Evolutionary conservation across 176 grass and related monocot genomes (phyloP), one percentile per base, ranked within the genome.

Genomic region (Aegilops sharonensis): DNA sequence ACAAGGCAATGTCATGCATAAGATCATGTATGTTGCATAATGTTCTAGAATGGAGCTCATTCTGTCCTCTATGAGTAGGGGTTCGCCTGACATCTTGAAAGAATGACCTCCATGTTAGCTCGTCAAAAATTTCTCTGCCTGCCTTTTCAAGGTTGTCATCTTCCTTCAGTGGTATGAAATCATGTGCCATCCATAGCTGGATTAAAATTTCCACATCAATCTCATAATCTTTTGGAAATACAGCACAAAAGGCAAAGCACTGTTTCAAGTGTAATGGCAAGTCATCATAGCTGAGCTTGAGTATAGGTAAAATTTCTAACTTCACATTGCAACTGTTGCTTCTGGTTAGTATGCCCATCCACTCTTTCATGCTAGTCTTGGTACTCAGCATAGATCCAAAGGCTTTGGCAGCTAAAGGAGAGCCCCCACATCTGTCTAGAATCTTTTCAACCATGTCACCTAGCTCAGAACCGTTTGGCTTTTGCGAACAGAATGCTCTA

Each of bases 11-110:
- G 9, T 78, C 84, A 68, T 78, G 74, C 84, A 85, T 85, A 30
- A 85, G 74, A 69, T 85, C 74, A 77, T 85, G 84, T 30, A 85
- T 85, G 0, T 42, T 85, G 63, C 84, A 85, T 12, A 18, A 52
- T 10, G 21, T 78, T 13, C 12, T 66, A 1, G 6, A 23, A 23
- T 7, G 4, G 1, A 75, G 12, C n/a, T n/a, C n/a, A n/a, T n/a
- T n/a, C n/a, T n/a, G n/a, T n/a, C n/a, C n/a, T n/a, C n/a, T n/a
- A n/a, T n/a, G n/a, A n/a, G n/a, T n/a, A n/a, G n/a, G n/a, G n/a
- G n/a, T 37, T 65, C 0, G 18, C 3, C 42, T 68, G 8, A 69
- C 63, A 40, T 69, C 84, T 68, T 85, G 84, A 78, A 78, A 78
- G 47, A 85, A 78, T 68, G 84, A 85, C 45, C 73, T 68, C 83